These are phyloP conservation scores for Dipodascus geniculatus DNA, from an alignment of 805 yeast species.

Conservation along the genomic window DNA sequence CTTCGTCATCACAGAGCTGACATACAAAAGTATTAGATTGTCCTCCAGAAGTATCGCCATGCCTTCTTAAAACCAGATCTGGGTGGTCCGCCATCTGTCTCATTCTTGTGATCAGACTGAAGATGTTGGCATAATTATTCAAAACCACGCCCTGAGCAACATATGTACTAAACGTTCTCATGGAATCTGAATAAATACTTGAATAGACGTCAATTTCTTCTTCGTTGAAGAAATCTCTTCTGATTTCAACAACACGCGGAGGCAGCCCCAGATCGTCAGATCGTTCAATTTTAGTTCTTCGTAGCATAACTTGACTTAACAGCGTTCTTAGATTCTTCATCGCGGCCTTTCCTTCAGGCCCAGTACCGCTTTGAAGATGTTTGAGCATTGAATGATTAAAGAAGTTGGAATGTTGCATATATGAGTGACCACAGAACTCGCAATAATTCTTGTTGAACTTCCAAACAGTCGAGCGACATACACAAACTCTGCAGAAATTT, in stretches of 20 bases:
- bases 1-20: constrained; percentile 93
- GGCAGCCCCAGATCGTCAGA: constrained; percentile 98
- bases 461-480: constrained; percentile 78
- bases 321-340: constrained; percentile 67
- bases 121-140: constrained; percentile 93
- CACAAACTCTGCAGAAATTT: constrained; percentile 90
- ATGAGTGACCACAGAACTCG: constrained; percentile 77
- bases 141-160: constrained; percentile 95
- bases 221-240: constrained; percentile 80
- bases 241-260: constrained; percentile 83
- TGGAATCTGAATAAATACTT: constrained; percentile 75
- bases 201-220: constrained; percentile 91
- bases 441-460: constrained; percentile 76
- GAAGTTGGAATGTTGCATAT: constrained; percentile 90
- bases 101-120: constrained; percentile 93
- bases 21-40: constrained; percentile 55
- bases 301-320: constrained; percentile 70
- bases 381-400: constrained; percentile 94
- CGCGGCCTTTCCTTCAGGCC: constrained; percentile 69
- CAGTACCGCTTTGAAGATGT: constrained; percentile 81
- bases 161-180: constrained; percentile 78
- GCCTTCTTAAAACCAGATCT: constrained; percentile 74
- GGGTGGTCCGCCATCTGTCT: constrained; percentile 98
- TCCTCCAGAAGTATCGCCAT: constrained; percentile 34
- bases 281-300: constrained; percentile 91